A percentile compares a stretch with the other conserved stretches of the same genome.
These are phyloP conservation scores for Tulasnella sp. DNA, from an alignment of 768 basidiomycete species.

Conservation along the genomic window DNA sequence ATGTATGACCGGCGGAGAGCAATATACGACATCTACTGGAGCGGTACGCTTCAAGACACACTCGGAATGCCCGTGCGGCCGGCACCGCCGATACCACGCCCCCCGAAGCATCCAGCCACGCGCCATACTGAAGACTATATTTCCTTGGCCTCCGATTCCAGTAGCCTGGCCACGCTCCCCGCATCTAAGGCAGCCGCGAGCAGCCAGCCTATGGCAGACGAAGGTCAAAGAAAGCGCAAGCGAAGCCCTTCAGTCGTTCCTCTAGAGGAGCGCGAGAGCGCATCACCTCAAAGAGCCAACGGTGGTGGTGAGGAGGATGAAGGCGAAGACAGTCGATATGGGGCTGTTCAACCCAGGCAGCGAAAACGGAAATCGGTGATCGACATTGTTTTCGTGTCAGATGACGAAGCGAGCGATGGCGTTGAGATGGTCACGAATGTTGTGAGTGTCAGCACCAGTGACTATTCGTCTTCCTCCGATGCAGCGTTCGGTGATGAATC, in stretches of 20 bases:
- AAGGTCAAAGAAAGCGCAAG: not conserved
- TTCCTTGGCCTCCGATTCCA: too few relatives aligned
- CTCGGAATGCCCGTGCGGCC: slow-evolving; percentile 30
- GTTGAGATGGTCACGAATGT: not conserved
- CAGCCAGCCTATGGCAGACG: not conserved
- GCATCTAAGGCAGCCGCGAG: not conserved
- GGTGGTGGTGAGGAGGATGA: not conserved
- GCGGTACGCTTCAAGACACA: slow-evolving; percentile 46
- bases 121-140: too few relatives aligned
- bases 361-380: not conserved
- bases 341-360: not conserved
- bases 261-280: not conserved
- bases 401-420: not conserved
- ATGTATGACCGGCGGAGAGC: slow-evolving; percentile 63
- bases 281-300: not conserved
- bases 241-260: not conserved
- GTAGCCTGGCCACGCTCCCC: too few relatives aligned
- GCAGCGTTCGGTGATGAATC: too few relatives aligned
- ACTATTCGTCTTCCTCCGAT: too few relatives aligned
- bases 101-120: too few relatives aligned
- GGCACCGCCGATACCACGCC: too few relatives aligned
- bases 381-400: not conserved
- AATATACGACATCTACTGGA: slow-evolving; percentile 58
- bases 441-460: too few relatives aligned
- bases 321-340: not conserved